Evolutionary conservation across 257 asterid species (phyloP), one percentile per base, ranked within the genome.

Genomic region (Rauvolfia tetraphylla): DNA sequence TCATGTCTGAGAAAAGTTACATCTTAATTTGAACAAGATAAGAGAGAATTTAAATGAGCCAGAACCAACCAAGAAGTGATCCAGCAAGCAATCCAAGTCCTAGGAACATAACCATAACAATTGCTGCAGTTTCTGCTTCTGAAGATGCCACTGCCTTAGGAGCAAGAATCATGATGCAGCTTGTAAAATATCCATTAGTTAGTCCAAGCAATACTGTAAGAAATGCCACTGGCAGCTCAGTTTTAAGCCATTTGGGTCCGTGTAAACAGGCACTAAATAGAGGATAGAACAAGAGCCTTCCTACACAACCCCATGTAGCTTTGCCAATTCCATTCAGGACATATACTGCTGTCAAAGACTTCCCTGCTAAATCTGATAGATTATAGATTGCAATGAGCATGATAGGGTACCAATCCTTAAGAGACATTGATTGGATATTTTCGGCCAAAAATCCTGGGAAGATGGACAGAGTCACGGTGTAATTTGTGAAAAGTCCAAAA

Each of bases 381-480:
- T 90, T 92, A 76, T 90, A 92, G 0, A 85, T 53, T 13, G 93
- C 71, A 4, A 92, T 90, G 22, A 92, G 81, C 42, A 85, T 8
- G 13, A 92, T 80, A 0, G 97, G 95, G 67, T 88, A 92, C 97
- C 97, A 92, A 58, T 92, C 97, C 57, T 79, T 82, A 0, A 92
- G 76, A 1, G 80, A 39, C 13, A 58, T 53, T 7, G 97, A 90
- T n/a, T 84, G 78, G 4, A 90, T 84, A 75, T 82, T 83, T 38
- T 92, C 97, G 7, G 91, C 93, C 31, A 92, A 48, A 75, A 85
- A 90, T 2, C 97, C 97, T 3, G 97, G 95, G 75, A 90, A 92
- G 25, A 90, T 92, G 6, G 97, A 92, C 34, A 90, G 78, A 0
- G 96, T 92, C 10, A 92, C 96, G 0, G 93, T 75, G 85, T 92